phyloP scores from a whole-genome alignment of 495 filamentous ascomycete genomes.

The Parathielavia hyrcaniae region DNA sequence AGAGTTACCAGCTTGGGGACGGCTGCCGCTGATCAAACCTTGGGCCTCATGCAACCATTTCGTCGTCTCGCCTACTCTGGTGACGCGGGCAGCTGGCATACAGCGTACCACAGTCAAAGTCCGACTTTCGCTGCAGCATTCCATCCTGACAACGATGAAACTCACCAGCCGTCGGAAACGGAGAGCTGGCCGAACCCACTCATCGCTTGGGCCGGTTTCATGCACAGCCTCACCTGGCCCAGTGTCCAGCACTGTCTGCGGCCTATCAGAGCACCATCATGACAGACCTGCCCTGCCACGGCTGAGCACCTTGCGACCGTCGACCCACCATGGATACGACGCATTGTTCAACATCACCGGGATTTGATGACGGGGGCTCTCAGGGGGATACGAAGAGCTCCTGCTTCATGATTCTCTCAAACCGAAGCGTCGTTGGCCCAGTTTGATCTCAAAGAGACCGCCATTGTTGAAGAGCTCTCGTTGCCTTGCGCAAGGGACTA shows the following conservation, averaged over 20 bases:
- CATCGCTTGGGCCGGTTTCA: neutral
- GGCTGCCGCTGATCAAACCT: too few species aligned
- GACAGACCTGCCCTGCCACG: conserved; percentile 5
- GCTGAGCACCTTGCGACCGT: conserved; percentile 12
- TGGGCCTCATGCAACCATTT: too few species aligned
- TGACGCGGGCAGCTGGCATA: too few species aligned
- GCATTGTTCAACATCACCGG: neutral
- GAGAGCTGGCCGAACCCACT: neutral
- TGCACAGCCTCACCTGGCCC: conserved; percentile 25
- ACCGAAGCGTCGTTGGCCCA: neutral
- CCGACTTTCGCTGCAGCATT: too few species aligned
- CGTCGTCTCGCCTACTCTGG: too few species aligned
- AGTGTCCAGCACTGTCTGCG: conserved; percentile 12
- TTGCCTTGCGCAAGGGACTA: neutral
- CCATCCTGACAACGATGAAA: too few species aligned
- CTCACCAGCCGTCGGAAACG: too few species aligned
- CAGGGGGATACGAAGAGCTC: conserved; percentile 7
- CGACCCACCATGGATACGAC: conserved; percentile 14
- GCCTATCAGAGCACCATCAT: conserved; percentile 20
- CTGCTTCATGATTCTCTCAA: neutral
- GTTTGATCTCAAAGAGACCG: neutral
- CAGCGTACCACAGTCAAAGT: too few species aligned
- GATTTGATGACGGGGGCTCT: neutral
- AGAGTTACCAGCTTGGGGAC: too few species aligned
- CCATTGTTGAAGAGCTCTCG: neutral